Percentiles rank a stretch among this genome's conserved stretches.
phyloP scores from a whole-genome alignment of 495 filamentous ascomycete species.

The Penicillium cosmopolitanum region DNA sequence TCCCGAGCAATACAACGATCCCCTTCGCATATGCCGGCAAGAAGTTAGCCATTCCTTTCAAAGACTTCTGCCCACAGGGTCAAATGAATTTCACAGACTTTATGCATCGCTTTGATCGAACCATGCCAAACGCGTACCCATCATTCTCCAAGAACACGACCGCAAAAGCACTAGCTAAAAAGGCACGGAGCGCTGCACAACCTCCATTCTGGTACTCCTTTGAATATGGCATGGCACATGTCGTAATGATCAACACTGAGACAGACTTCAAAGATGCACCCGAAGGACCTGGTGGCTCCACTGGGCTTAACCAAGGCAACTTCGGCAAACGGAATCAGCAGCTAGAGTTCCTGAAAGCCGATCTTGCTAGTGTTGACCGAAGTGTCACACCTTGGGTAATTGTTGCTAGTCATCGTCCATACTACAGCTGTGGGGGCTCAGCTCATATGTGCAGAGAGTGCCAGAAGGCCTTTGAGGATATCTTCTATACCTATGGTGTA shows the following conservation, averaged over 20 bases:
- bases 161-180: neutral
- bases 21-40: neutral
- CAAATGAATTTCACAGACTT: constrained; percentile 19
- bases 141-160: neutral
- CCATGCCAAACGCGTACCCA: neutral
- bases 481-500: constrained; percentile 54
- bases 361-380: constrained; percentile 51
- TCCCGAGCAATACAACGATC: neutral
- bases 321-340: constrained; percentile 47
- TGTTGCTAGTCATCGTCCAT: constrained; percentile 54
- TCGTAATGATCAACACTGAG: constrained; percentile 15
- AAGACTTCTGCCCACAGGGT: constrained; percentile 9
- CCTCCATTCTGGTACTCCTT: constrained; percentile 19
- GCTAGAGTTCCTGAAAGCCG: constrained; percentile 48
- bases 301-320: constrained; percentile 41
- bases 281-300: constrained; percentile 44
- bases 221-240: constrained; percentile 14
- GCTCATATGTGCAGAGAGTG: constrained; percentile 40
- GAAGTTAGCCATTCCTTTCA: constrained; percentile 1
- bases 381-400: constrained; percentile 48
- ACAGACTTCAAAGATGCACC: constrained; percentile 47
- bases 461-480: constrained; percentile 52
- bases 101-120: constrained; percentile 7
- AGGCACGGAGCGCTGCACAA: neutral
- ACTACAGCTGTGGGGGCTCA: constrained; percentile 39